Base-by-base conservation (phyloP, 1,284 basidiomycete species). In the Tremellales sp. region DNA sequence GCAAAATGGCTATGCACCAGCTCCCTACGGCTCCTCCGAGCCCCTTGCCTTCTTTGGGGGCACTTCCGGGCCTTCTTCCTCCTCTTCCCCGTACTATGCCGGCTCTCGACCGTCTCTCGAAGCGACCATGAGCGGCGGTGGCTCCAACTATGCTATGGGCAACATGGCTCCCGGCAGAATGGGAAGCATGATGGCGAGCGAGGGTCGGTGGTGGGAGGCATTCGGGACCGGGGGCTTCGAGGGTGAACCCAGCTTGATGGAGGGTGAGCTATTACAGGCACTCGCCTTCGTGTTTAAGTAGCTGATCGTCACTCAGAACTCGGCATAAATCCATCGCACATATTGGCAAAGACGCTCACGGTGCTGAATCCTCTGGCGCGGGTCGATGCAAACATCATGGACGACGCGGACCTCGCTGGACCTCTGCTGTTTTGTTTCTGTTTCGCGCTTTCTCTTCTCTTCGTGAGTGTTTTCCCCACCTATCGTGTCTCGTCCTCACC, bases 321-420 rank as follows among this genome's bases (percentile, higher is more conserved):
- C 24, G 95, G 94, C 37, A 93, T 99, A 72, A 97, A 98, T 74
- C 92, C 97, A 61, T 82, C 84, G 32, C 95, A 99, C 72, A 97
- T 98, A 70, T 80, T 87, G 39, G 84, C 84, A 51, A 98, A 98
- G 76, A 88, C 91, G 13, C 75, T 94, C 72, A 91, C 95, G 0
- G 95, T 98, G 3, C 81, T 99, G 48, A 97, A 97, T 63, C 95
- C 95, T 1, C 75, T 97, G 24, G 81, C 83, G 54, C 78, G 78
- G 50, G 84, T 97, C 48, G 88, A 98, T 60, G 87, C 88, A 53
- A 86, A 83, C 61, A 97, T 99, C 61, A 99, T 99, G 95, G 95
- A 99, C 73, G 95, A 99, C 66, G 92, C 94, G 33, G 95, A 99
- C 74, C 79, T 99, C 24, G 93, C 94, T 8, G 95, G 95, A 0